Evolutionary conservation across 805 yeast species (phyloP), one percentile per base, ranked within the genome.

Genomic region (Metschnikowia cerradonensis): DNA sequence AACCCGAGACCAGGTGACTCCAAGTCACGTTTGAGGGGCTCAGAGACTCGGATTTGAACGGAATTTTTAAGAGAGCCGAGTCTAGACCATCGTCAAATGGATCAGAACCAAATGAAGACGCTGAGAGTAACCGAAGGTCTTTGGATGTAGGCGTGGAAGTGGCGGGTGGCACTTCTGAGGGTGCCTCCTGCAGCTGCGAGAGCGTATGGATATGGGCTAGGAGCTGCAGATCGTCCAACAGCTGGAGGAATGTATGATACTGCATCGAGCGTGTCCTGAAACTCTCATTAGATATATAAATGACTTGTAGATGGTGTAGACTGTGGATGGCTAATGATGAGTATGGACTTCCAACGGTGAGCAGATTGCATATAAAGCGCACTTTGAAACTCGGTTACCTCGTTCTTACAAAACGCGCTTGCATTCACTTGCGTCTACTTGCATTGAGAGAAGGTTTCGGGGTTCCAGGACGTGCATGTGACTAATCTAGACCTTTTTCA

Each of bases 21-120:
- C 36, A 8, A 15, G 11, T 15, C 5, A 17, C 17, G 38, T 15
- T 17, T 7, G 15, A 35, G 2, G 13, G 20, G 13, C 38, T 17
- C 11, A 4, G 14, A 19, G n/a, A 6, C 6, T 11, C 39, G 22
- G 20, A 17, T 8, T 6, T 26, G 10, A 38, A 20, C 4, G 41
- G 41, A 7, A 38, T 19, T 26, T 14, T 38, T 17, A 60, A 31
- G 36, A 64, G 54, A 17, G 52, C 55, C 4, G 61, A 57, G 46
- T 63, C 67, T 19, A 64, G 53, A 4, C 60, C 60, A 38, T 64
- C 67, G 41, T 64, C 61, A 45, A 64, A 64, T 2, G 67, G 67
- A 35, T 64, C 67, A 3, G 65, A 57, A 4, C 56, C 53, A 4
- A 50, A 40, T 2, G 65, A 59, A 10, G 51, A 40, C 7, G 45